These are phyloP conservation scores for Arachnopeziza araneosa DNA, from an alignment of 2,329 filamentous ascomycete genomes.

Conservation along the genomic window DNA sequence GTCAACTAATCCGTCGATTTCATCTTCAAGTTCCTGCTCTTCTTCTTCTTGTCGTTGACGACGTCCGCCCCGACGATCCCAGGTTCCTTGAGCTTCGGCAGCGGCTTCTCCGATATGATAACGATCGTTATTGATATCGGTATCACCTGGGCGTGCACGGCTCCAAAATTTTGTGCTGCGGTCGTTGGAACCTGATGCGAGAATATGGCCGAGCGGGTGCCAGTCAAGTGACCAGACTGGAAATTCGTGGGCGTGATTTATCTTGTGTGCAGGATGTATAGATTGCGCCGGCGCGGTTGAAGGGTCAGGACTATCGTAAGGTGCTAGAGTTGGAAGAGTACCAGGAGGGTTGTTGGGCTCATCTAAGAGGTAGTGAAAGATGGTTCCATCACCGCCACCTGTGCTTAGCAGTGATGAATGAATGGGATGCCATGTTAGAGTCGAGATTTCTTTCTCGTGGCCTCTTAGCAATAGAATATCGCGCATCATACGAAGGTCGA, in stretches of 20 bases:
- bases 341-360: slow-evolving; percentile 82
- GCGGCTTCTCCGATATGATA: slow-evolving; percentile 94
- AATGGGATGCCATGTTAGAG: slow-evolving; percentile 87
- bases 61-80: slow-evolving; percentile 73
- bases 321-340: slow-evolving; percentile 64
- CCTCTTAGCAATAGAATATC: slow-evolving; percentile 91
- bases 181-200: slow-evolving; percentile 94
- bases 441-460: slow-evolving; percentile 94
- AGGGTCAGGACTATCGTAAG: slow-evolving; percentile 81
- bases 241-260: slow-evolving; percentile 86
- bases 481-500: slow-evolving; percentile 96
- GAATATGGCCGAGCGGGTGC: slow-evolving; percentile 93
- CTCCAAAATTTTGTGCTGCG: slow-evolving; percentile 97
- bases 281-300: slow-evolving; percentile 76
- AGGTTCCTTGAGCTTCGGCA: slow-evolving; percentile 92
- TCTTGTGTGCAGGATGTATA: slow-evolving; percentile 84
- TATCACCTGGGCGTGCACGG: slow-evolving; percentile 79
- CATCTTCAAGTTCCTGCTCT: slow-evolving; percentile 88
- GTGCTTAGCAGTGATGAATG: slow-evolving; percentile 86
- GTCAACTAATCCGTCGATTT: slow-evolving; percentile 86
- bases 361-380: slow-evolving; percentile 93
- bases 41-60: slow-evolving; percentile 85
- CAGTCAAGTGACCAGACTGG: slow-evolving; percentile 97
- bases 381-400: slow-evolving; percentile 80
- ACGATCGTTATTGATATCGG: slow-evolving; percentile 78